Evolutionary conservation across 2,329 filamentous ascomycete genomes (phyloP), one percentile per base, ranked within the genome.

Genomic region (Dactylellina leptospora): DNA sequence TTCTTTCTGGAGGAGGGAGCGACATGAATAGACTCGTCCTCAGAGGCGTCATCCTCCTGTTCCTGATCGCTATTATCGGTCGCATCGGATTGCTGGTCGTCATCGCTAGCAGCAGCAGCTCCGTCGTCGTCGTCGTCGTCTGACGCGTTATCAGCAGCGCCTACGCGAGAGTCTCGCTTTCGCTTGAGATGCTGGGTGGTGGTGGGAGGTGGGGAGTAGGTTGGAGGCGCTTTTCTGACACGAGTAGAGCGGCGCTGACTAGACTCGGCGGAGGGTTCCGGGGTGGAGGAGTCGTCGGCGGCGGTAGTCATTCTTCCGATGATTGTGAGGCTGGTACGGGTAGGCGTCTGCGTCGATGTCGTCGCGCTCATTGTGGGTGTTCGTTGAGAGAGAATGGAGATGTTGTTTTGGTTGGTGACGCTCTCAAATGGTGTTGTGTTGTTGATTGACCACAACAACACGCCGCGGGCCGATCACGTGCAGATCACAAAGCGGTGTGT

Each of bases 91-190:
- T 71, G 66, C 13, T 53, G 42, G 28, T 63, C 66, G 33, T 71
- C 58, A 36, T 71, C 66, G 45, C 58, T 63, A 33, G 50, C 58
- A 20, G 44, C 58, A 28, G 51, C 58, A 33, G 51, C 58, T 53
- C 63, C 66, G n/a, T 59, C 66, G 25, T 63, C 66, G 47, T 71
- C 66, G n/a, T 59, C 66, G 25, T 63, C 66, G 13, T 59, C 66
- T 25, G 66, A 71, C 66, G 66, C 66, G 66, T 71, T 71, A 63
- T 71, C 60, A 28, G 58, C 58, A 53, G 66, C 66, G 66, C 66
- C 66, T 63, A 71, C 66, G 66, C 66, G 66, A 71, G 42, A 62
- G 44, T 71, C 66, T 63, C 66, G 53, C 48, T 71, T 71, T 63
- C 66, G 58, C 38, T 71, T 71, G 63, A 51, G 58, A 28, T 71